Base-by-base conservation (phyloP, 176 grass and related monocot genomes). In the Oropetium thomaeum region DNA sequence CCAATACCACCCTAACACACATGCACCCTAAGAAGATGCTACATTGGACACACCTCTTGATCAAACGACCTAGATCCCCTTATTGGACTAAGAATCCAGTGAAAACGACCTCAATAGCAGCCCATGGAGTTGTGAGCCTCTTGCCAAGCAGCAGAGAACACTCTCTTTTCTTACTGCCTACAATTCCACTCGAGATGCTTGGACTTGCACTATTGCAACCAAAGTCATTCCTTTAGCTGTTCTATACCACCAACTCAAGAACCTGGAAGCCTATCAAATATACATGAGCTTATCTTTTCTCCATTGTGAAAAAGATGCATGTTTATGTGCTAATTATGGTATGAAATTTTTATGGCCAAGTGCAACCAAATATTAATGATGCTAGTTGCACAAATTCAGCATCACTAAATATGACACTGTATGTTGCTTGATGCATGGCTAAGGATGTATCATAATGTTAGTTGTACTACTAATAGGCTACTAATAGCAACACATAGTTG, bases 341-440 rank as follows among this genome's bases (percentile, higher is more conserved):
- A 48, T 63, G 42, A 87, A 82, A 82, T 71, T 12, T 66, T 77
- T 48, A 66, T 65, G 33, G 19, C 34, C 44, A 76, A 45, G 12
- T 30, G 25, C 30, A 37, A 19, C 29, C 14, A 76, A 64, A 35
- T 44, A 76, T 62, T 62, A 26, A 23, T 75, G 14, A 54, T 78
- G 10, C 43, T 72, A 25, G 19, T 55, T 80, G 65, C 19, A 44
- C 8, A 75, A 28, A 51, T 33, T 67, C 20, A 65, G 28, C 53
- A 54, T 53, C 30, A 64, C 15, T 48, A 40, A 57, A 15, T 53
- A 47, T 49, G 47, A 23, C 57, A 47, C 57, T 3, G 40, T 25
- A 45, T 62, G 55, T 73, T 33, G 10, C 8, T 71, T 81, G 67
- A 34, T 62, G 42, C 78, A 30, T 61, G 57, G 35, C 6, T 70